phyloP scores from a whole-genome alignment of 495 filamentous ascomycete species.

The Aspergillus ostianus region DNA sequence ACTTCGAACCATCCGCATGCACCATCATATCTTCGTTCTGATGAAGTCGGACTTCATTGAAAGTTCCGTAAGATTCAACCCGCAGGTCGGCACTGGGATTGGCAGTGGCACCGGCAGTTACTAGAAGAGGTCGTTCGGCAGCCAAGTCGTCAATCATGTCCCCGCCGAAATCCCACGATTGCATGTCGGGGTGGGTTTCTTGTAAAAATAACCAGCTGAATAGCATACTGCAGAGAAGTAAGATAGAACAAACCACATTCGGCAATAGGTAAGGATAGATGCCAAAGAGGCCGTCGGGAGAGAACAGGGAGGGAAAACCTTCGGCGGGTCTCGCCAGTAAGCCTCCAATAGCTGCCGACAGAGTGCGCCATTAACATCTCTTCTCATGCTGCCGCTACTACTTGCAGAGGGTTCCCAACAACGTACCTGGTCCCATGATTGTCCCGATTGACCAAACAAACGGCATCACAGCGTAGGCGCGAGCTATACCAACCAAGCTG shows the following conservation, averaged over 20 bases:
- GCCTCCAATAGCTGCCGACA: constrained; percentile 62
- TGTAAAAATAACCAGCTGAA: constrained; percentile 70
- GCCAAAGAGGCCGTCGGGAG: constrained; percentile 63
- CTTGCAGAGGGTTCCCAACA: background rate
- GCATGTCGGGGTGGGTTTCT: constrained; percentile 80
- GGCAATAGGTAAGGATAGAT: constrained; percentile 79
- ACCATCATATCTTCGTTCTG: constrained; percentile 50
- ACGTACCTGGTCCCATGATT: constrained; percentile 68
- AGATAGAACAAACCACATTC: constrained; percentile 70
- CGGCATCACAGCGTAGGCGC: constrained; percentile 80
- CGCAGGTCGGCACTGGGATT: constrained; percentile 68
- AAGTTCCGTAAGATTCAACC: constrained; percentile 76
- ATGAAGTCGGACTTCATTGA: constrained; percentile 56
- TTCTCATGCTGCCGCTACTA: background rate
- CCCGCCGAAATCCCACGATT: constrained; percentile 53
- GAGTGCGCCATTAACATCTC: constrained; percentile 20
- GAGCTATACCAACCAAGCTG: constrained; percentile 43
- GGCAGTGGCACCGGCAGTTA: constrained; percentile 66
- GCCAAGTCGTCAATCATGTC: constrained; percentile 47
- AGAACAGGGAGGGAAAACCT: constrained; percentile 64
- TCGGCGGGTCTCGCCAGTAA: constrained; percentile 71
- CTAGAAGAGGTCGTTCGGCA: constrained; percentile 68
- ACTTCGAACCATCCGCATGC: constrained; percentile 44
- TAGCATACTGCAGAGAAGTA: constrained; percentile 72
- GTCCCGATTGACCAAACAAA: constrained; percentile 87